Percentiles rank a stretch among this genome's conserved stretches.
phyloP scores from a whole-genome alignment of 2,329 filamentous ascomycete species.

The Aspergillus sp. region DNA sequence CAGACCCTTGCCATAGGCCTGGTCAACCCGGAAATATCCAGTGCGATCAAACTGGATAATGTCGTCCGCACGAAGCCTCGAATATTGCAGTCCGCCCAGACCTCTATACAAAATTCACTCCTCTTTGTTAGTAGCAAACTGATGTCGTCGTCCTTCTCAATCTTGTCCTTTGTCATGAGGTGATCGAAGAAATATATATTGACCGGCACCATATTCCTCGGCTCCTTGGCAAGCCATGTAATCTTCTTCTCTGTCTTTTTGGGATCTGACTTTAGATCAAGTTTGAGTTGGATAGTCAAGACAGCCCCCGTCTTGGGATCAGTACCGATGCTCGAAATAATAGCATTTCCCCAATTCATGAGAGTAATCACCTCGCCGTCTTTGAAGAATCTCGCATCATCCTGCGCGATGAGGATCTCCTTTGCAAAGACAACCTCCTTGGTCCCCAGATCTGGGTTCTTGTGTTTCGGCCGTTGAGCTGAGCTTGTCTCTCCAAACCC shows the following conservation, averaged over 20 bases:
- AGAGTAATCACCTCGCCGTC: slow-evolving; percentile 88
- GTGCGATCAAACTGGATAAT: slow-evolving; percentile 95
- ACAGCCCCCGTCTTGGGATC: slow-evolving; percentile 28
- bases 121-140: neutral
- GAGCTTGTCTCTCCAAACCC: slow-evolving; percentile 54
- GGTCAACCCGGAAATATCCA: slow-evolving; percentile 86
- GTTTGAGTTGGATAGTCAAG: neutral
- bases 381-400: slow-evolving; percentile 77
- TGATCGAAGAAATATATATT: slow-evolving; percentile 95
- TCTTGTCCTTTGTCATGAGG: slow-evolving; percentile 90
- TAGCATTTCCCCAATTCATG: slow-evolving; percentile 83
- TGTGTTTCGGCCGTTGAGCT: slow-evolving; percentile 77
- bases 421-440: slow-evolving; percentile 82
- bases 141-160: slow-evolving; percentile 80
- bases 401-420: slow-evolving; percentile 79
- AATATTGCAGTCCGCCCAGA: slow-evolving; percentile 80
- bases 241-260: slow-evolving; percentile 97
- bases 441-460: slow-evolving; percentile 79
- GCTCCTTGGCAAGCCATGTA: slow-evolving; percentile 78
- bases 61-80: slow-evolving; percentile 76
- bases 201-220: slow-evolving; percentile 72
- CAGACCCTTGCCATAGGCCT: slow-evolving; percentile 57
- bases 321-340: slow-evolving; percentile 52
- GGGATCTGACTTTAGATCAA: slow-evolving; percentile 66
- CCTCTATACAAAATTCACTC: slow-evolving; percentile 66